Evolutionary conservation across 768 basidiomycete genomes (phyloP), one percentile per base, ranked within the genome.

Genomic region (Suillus weaverae): DNA sequence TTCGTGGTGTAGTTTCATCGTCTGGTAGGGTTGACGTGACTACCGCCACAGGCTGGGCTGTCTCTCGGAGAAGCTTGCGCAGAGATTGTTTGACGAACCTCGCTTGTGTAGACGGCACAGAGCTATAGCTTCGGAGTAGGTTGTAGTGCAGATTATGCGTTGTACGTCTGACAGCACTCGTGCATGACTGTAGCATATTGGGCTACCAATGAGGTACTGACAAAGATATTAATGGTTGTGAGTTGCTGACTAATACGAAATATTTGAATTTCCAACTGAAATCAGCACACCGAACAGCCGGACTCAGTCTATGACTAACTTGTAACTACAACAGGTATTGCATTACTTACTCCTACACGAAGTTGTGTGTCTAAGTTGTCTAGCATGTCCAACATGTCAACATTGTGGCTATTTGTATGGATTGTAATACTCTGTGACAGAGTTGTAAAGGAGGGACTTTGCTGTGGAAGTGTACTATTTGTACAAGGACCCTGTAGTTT

Each of bases 11-110:
- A 14, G 54, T 7, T 44, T 60, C 61, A 22, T 60, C 39, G 18
- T 26, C 51, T 8, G 82, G 86, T 80, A 90, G 83, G 69, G 83
- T 76, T 1, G 92, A 86, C 3, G 94, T 93, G 67, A 95, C 85
- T 62, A 97, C 88, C 3, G 92, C 91, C 41, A 97, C 95, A 9
- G 93, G 89, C 75, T 97, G 92, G 0, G 90, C 92, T 4, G 87
- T 86, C 67, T 89, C 84, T 65, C 92, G 85, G n/a, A 94, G 80
- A 7, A 94, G 82, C 0, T 76, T 76, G 11, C 88, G 84, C 41
- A 92, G 79, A 20, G 57, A 59, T 14, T 20, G 66, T 0, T 65
- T 51, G 36, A 59, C 26, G 14, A 30, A n/a, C 4, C 18, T 22
- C 35, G 53, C 2, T 60, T 59, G 26, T 13, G 33, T 32, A 62